phyloP scores from a whole-genome alignment of 768 basidiomycete genomes.

The Mycena albidolilacea region DNA sequence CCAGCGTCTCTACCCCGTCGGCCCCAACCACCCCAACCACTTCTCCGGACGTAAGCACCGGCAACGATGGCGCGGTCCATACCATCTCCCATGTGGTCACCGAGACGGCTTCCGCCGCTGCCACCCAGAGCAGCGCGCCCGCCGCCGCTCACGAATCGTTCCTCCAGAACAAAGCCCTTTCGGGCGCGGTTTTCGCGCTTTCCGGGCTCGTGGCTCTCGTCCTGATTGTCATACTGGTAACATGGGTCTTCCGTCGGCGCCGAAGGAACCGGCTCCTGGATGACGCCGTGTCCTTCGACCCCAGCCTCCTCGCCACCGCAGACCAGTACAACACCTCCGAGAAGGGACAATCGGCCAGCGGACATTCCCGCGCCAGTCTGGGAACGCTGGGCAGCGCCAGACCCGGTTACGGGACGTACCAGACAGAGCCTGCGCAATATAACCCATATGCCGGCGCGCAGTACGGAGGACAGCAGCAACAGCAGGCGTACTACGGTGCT shows the following conservation, averaged over 20 bases:
- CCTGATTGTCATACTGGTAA: constrained; percentile 59
- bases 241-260: constrained; percentile 65
- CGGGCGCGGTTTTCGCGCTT: constrained; percentile 70
- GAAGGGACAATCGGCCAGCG: constrained; percentile 40
- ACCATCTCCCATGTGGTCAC: constrained; percentile 49
- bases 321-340: constrained; percentile 47
- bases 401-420: constrained; percentile 19
- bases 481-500: constrained; percentile 20
- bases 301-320: constrained; percentile 48
- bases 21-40: constrained; percentile 28
- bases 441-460: constrained; percentile 18
- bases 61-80: constrained; percentile 47
- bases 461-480: constrained; percentile 14
- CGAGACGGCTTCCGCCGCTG: constrained; percentile 43
- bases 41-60: constrained; percentile 39
- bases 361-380: constrained; percentile 8
- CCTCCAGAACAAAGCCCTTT: constrained; percentile 76
- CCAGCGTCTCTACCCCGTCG: constrained; percentile 37
- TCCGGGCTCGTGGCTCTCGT: constrained; percentile 64
- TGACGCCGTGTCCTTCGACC: constrained; percentile 69
- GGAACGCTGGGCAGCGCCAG: constrained; percentile 16
- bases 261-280: constrained; percentile 57
- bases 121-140: constrained; percentile 36
- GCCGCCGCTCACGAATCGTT: constrained; percentile 56
- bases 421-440: constrained; percentile 16